A percentile compares a stretch with the other conserved stretches of the same genome.
Evolutionary conservation across 441 rosid genomes (phyloP).

Genomic region (Sinapis alba): DNA sequence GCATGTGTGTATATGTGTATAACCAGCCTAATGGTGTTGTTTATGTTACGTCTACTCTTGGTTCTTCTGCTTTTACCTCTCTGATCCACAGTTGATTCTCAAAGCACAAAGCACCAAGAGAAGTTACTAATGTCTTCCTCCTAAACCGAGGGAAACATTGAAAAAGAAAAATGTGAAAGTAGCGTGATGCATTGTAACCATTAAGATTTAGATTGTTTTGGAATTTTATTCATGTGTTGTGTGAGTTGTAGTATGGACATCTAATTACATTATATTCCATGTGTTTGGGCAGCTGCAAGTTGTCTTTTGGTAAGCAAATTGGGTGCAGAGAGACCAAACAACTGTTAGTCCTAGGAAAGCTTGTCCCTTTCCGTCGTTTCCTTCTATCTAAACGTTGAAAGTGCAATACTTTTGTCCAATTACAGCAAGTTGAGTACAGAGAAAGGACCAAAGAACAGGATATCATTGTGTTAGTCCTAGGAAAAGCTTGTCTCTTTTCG

Average conservation of each 20-base stretch:
- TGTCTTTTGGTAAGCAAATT: not conserved
- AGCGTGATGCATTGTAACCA: conserved; percentile 30
- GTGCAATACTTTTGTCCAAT: not conserved
- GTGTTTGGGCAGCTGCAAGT: not conserved
- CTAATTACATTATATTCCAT: not conserved
- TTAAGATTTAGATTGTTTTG: conserved; percentile 14
- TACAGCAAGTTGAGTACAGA: not conserved
- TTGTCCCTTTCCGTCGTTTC: not conserved
- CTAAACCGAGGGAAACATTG: not conserved
- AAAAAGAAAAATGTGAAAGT: not conserved
- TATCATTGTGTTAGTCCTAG: not conserved
- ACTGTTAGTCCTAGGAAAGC: not conserved
- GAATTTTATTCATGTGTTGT: conserved; percentile 36
- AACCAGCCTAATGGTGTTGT: conserved; percentile 24
- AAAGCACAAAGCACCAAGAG: conserved; percentile 3
- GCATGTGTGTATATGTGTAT: conserved; percentile 28
- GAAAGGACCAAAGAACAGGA: conserved; percentile 22
- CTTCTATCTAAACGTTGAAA: not conserved
- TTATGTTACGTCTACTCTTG: conserved; percentile 22
- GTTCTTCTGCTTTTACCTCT: conserved; percentile 30
- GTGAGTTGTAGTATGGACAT: conserved; percentile 3
- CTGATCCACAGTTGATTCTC: conserved; percentile 18
- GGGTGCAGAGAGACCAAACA: not conserved
- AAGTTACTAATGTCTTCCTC: not conserved
- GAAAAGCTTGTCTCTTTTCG: conserved; percentile 17